Conservation (phyloP, 2,329 filamentous ascomycete genomes). For the Penicillium sp. region DNA sequence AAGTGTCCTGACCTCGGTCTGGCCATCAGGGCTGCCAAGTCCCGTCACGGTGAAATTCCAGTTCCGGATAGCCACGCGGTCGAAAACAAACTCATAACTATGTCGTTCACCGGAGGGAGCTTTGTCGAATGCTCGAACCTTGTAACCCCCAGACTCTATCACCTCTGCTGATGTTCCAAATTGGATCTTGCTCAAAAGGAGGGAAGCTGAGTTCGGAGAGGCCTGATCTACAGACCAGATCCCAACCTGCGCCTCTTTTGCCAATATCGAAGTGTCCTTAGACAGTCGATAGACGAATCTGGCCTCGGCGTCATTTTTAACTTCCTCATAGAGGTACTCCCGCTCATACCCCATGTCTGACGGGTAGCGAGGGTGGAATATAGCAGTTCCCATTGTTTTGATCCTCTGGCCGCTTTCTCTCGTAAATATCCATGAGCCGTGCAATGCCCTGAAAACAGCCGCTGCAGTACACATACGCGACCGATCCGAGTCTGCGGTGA, state of each 20-base stretch:
- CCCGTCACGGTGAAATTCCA: conserved; percentile 2
- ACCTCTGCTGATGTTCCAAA: background rate
- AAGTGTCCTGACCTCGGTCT: background rate
- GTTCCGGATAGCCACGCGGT: conserved; percentile 5
- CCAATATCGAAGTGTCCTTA: conserved; percentile 9
- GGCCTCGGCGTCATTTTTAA: background rate
- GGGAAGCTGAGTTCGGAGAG: background rate
- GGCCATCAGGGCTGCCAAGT: background rate
- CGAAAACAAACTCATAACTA: conserved; percentile 7
- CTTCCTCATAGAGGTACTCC: conserved; percentile 40
- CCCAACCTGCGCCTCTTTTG: conserved; percentile 18
- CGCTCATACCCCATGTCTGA: conserved; percentile 50
- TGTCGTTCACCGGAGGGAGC: background rate
- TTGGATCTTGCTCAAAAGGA: background rate
- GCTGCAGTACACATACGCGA: conserved; percentile 61
- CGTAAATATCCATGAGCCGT: conserved; percentile 69
- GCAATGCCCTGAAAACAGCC: conserved; percentile 72
- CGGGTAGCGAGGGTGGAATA: conserved; percentile 66
- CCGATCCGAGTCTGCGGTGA: conserved; percentile 49
- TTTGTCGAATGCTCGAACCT: background rate
- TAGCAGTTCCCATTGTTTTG: conserved; percentile 61
- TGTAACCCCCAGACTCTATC: background rate
- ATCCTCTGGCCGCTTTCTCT: conserved; percentile 43
- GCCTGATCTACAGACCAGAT: conserved; percentile 19
- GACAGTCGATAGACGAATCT: conserved; percentile 22